Evolutionary conservation across 176 grass and related monocot species (phyloP).

Genomic region (Triticum monococcum): DNA sequence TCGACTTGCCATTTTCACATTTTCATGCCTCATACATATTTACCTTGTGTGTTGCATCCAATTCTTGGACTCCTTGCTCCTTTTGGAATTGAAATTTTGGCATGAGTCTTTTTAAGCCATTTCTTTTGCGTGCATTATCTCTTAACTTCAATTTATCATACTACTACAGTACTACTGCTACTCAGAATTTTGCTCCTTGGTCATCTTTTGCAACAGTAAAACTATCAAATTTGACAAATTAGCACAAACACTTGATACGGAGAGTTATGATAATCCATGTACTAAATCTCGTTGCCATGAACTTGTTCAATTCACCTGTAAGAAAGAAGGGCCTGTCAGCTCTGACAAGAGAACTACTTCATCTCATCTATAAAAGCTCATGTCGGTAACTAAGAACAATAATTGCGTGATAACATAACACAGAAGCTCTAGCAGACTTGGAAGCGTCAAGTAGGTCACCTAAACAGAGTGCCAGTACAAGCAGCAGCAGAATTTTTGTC

Average conservation of each 20-base stretch:
- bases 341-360: neutral
- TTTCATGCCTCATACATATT: no score
- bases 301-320: neutral
- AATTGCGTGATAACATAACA: neutral
- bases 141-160: neutral
- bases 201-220: neutral
- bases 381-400: neutral
- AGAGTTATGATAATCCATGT: neutral
- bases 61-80: no score
- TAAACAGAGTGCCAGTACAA: neutral
- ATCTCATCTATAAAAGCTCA: neutral
- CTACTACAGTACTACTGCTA: no score
- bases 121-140: neutral
- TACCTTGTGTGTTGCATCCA: no score
- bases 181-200: neutral
- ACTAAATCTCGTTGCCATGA: neutral
- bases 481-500: neutral
- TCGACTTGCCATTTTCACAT: no score
- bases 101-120: neutral
- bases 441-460: neutral
- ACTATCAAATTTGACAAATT: neutral
- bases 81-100: no score
- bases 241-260: neutral
- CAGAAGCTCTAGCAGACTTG: neutral
- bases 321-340: neutral